Evolutionary conservation across 345 rosid species (phyloP), one percentile per base, ranked within the genome.

Genomic region (Conringia planisiliqua): DNA sequence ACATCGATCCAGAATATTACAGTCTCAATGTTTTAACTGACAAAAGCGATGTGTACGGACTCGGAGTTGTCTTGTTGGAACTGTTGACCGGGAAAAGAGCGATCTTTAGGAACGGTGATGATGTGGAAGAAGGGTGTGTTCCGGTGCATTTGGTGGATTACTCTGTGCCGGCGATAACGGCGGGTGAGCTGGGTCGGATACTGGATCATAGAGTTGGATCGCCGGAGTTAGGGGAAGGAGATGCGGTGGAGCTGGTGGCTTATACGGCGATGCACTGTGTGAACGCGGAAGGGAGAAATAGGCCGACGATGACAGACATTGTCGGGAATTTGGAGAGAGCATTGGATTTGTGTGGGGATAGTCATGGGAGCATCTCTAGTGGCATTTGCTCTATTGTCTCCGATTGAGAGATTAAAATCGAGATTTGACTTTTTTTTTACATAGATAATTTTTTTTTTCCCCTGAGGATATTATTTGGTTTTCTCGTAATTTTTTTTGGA

Each of bases 1-100:
- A 91, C 82, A 89, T 93, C 10, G 98, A 89, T 79, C 98, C 98
- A 0, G 97, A 93, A 68, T 93, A 91, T 74, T 89, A 89, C n/a
- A 89, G 96, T n/a, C 75, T 88, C 4, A 88, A 89, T 32, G 94
- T 91, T 9, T 68, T 91, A 39, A 93, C 98, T 0, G 84, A 88
- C 0, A 91, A 93, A 83, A 91, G 96, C 30, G 98, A 93, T 42
- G 97, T 93, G 27, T 93, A 93, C 8, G 97, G 98, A 1, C 76
- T 93, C 1, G 98, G 98, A 0, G 96, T 93, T 7, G 98, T 93
- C 38, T 65, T 91, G 69, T 57, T 93, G 20, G 98, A 93, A 29
- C 78, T 93, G 43, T 46, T 93, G 48, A 93, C 96, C 1, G 98
- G 97, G 2, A 91, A 77, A 72, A 81, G 83, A 69, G 90, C 98